phyloP scores from a whole-genome alignment of 495 filamentous ascomycete genomes.

The Pseudotulostoma volvatum region DNA sequence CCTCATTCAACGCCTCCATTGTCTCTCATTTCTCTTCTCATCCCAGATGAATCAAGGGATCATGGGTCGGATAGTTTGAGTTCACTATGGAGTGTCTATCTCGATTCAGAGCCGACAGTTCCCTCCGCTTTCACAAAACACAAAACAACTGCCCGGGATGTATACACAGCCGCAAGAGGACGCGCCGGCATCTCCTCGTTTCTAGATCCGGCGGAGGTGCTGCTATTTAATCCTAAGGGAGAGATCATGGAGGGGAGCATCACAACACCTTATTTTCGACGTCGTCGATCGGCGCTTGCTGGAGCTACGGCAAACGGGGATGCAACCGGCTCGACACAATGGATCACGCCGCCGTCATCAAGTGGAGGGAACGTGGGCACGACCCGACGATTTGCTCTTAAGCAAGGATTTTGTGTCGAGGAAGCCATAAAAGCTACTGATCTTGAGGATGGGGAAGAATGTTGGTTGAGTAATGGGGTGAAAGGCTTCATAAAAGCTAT shows the following conservation, averaged over 20 bases:
- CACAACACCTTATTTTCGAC: conserved; percentile 66
- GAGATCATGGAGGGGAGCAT: conserved; percentile 78
- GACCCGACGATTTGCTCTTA: conserved; percentile 63
- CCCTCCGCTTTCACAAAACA: conserved; percentile 52
- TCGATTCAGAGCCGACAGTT: conserved; percentile 35
- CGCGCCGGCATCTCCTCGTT: conserved; percentile 36
- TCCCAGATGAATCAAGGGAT: conserved; percentile 11
- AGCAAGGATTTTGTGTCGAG: conserved; percentile 47
- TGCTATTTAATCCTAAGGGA: conserved; percentile 48
- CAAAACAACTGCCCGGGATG: conserved; percentile 53
- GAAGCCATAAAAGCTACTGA: conserved; percentile 34
- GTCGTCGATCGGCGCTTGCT: conserved; percentile 10
- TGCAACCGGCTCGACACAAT: conserved; percentile 6
- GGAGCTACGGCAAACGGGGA: background rate
- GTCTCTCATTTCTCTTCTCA: conserved; percentile 36
- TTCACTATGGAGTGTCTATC: conserved; percentile 28
- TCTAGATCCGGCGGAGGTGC: conserved; percentile 46
- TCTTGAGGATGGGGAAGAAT: conserved; percentile 54
- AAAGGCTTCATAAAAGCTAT: conserved; percentile 49
- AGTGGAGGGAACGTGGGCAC: conserved; percentile 73
- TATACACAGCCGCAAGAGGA: conserved; percentile 48
- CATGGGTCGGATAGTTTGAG: background rate
- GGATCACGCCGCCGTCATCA: conserved; percentile 27
- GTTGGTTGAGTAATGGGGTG: conserved; percentile 78
- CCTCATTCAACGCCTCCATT: conserved; percentile 31